These are phyloP conservation scores for Hammondia hammondi DNA, from an alignment of 169 alveolate species.

Conservation along the genomic window DNA sequence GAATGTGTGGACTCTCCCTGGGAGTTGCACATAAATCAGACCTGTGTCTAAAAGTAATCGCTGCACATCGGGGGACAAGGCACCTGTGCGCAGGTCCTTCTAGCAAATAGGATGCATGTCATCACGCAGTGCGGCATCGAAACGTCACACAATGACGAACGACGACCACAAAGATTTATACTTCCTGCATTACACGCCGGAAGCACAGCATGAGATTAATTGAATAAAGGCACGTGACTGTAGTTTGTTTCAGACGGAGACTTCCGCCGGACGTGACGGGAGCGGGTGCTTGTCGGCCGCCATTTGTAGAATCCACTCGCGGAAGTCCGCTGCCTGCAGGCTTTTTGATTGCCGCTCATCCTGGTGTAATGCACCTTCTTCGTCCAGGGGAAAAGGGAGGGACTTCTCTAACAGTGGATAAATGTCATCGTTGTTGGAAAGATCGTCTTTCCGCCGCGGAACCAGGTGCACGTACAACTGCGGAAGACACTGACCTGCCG, in stretches of 20 bases:
- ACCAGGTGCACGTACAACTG: slow-evolving; percentile 40
- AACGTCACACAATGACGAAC: no score
- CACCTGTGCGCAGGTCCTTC: no score
- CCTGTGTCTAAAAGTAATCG: no score
- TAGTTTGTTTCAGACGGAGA: background rate
- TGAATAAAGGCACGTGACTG: no score
- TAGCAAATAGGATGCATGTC: no score
- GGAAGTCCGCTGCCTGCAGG: background rate
- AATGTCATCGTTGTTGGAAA: slow-evolving; percentile 15
- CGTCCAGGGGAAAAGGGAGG: background rate
- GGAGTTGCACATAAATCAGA: no score
- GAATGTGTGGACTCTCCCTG: no score
- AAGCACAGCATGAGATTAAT: no score
- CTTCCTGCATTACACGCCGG: no score
- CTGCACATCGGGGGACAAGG: no score
- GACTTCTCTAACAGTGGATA: background rate
- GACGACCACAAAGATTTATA: no score
- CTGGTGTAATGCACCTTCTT: background rate
- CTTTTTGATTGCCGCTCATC: background rate
- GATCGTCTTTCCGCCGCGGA: slow-evolving; percentile 17
- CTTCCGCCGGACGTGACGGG: background rate
- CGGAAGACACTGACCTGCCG: background rate
- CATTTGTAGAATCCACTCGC: background rate
- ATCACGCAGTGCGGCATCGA: no score
- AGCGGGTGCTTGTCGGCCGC: slow-evolving; percentile 1